Base-by-base conservation (phyloP, 169 alveolate species). In the Besnoitia besnoiti region DNA sequence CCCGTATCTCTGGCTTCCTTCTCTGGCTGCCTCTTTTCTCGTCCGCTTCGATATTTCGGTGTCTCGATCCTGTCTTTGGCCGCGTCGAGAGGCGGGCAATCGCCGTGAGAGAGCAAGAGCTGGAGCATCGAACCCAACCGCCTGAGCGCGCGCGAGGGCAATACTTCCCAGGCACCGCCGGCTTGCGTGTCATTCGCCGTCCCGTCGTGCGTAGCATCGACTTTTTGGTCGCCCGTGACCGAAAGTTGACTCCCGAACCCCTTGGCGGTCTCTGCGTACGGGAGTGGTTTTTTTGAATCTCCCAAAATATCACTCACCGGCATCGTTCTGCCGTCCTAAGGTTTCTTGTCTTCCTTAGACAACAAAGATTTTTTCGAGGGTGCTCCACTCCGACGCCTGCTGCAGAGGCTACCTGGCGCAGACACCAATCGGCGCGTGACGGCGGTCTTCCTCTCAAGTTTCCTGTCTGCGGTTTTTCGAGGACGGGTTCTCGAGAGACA, bases 391-490 rank as follows among this genome's bases (percentile, higher is more conserved):
- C 67, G 67, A n/a, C n/a, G n/a, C n/a, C n/a, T n/a, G n/a, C n/a
- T n/a, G 67, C 55, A 16, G 67, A 55, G 67, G 67, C 67, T 55
- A 55, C 30, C 67, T 55, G 67, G 67, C 67, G 67, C 67, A 55
- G 67, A 8, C 67, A 55, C 67, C 67, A 55, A 21, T 55, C 27
- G 67, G 67, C 67, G 67, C 30, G 67, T 5, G 67, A 55, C 67
- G 33, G 67, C 67, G 33, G 7, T 55, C 24, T 55, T 19, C 67
- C 67, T 55, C 67, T 55, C 67, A n/a, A 55, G 67, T 21, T 55
- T 55, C 67, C 3, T 55, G 30, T 55, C 67, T 55, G 67, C 67
- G 12, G 67, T 55, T 55, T 49, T 55, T 55, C 67, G 67, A 55
- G 12, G 67, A 55, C 12, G 12, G 33, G 12, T 55, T 55, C 24